Base-by-base conservation (phyloP, 257 asterid genomes). In the Scutellaria minor region DNA sequence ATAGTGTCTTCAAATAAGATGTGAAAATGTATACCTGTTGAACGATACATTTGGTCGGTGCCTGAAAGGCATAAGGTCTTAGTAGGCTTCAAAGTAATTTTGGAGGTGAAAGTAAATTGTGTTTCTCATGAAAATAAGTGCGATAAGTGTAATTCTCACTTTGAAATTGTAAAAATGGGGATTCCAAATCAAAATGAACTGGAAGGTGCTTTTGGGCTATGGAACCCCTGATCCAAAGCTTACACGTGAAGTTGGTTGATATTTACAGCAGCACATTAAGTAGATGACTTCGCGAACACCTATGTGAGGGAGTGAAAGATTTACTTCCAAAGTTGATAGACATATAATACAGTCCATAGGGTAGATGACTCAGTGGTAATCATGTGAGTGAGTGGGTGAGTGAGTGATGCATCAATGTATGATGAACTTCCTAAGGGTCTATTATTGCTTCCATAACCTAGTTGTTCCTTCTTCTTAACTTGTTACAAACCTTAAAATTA, bases 391-490 rank as follows among this genome's bases (percentile, higher is more conserved):
- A 14, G 8, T 6, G 15, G 14, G 15, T 2, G 61, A 55, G 41
- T 7, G 63, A 5, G 42, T 7, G 63, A 47, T 22, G 51, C 5
- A 54, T 31, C 4, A 51, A 54, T 11, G 10, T 51, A 13, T 60
- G 13, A 60, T 44, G 2, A 2, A 48, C 2, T 59, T 63, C 57
- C 24, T 12, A 9, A 44, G 53, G 62, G 35, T 9, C 40, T 45
- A 39, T 20, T 12, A 22, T 37, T 39, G 70, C 64, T 72, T 62
- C 52, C 61, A 6, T 37, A 39, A 11, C 53, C 46, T 37, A 42
- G 15, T 27, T 66, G 31, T 37, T 27, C 60, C 27, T 27, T 52
- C n/a, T 18, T 48, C 3, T 51, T 1, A 51, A 6, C 9, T 51
- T 14, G 9, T 31, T 10, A 6, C 57, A 55, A 71, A 55, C 22